Percentiles rank a stretch among this genome's conserved stretches.
These are phyloP conservation scores for Strigomonas culicis DNA, from an alignment of 208 protist genomes.

Conservation along the genomic window DNA sequence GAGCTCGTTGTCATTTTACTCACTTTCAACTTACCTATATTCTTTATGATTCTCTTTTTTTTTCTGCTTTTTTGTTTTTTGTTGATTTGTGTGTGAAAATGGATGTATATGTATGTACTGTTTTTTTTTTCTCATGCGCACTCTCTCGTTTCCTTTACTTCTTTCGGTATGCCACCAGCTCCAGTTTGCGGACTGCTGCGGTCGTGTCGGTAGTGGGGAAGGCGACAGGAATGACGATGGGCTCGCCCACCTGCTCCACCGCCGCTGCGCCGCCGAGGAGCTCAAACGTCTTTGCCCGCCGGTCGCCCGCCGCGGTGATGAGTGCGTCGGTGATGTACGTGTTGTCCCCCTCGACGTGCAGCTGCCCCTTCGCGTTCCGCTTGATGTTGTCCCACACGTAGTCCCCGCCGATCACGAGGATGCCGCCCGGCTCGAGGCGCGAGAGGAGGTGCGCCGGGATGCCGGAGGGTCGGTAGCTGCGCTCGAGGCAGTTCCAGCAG, in stretches of 20 bases:
- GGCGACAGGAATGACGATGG: conserved; percentile 48
- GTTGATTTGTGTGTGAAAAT: background rate
- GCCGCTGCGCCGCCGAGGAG: conserved; percentile 49
- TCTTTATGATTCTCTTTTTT: background rate
- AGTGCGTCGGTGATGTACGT: conserved; percentile 41
- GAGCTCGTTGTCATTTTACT: background rate
- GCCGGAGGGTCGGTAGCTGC: conserved; percentile 64
- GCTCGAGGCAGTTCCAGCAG: conserved; percentile 87
- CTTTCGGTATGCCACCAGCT: conserved; percentile 62
- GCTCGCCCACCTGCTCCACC: conserved; percentile 65
- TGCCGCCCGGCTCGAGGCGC: conserved; percentile 51
- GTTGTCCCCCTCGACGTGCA: conserved; percentile 24
- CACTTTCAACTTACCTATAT: background rate
- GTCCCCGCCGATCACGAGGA: conserved; percentile 74
- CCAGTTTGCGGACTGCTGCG: conserved; percentile 38
- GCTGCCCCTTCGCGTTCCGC: conserved; percentile 15
- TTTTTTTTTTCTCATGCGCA: background rate
- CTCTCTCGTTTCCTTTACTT: conserved; percentile 26
- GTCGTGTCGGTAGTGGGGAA: conserved; percentile 43
- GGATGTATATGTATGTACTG: background rate
- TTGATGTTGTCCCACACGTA: conserved; percentile 60
- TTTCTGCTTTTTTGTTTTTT: conserved; percentile 5
- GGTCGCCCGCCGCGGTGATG: conserved; percentile 18
- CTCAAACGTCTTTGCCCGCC: conserved; percentile 51
- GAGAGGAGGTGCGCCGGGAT: conserved; percentile 71